Conservation (phyloP, 2,329 filamentous ascomycete species). For the Alternaria rosae region DNA sequence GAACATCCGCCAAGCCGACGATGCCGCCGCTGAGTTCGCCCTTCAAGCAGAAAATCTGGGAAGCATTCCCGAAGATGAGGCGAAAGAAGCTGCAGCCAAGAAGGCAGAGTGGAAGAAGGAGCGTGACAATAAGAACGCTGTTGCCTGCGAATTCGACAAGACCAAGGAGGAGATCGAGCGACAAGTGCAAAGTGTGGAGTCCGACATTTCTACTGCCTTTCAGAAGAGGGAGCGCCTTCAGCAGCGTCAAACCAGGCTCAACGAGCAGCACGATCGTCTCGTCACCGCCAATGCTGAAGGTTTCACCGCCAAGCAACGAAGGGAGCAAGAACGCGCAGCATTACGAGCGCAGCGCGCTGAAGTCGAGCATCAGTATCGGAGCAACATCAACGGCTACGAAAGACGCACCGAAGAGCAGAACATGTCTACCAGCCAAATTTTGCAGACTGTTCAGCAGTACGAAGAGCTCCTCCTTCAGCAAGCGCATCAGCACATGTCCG, state of each 20-base stretch:
- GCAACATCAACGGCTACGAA: conserved; percentile 49
- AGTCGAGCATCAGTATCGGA: conserved; percentile 49
- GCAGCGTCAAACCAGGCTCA: conserved; percentile 74
- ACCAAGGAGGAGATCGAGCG: conserved; percentile 69
- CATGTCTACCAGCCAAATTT: conserved; percentile 44
- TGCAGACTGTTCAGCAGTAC: conserved; percentile 48
- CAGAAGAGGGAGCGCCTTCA: conserved; percentile 77
- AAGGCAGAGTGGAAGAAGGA: conserved; percentile 66
- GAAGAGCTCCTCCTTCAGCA: conserved; percentile 53
- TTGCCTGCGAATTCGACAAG: conserved; percentile 65
- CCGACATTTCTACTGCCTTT: conserved; percentile 69
- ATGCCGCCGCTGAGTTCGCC: conserved; percentile 65
- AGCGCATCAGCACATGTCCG: conserved; percentile 45
- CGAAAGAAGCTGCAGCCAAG: conserved; percentile 63
- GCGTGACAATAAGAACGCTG: conserved; percentile 58
- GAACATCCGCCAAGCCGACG: conserved; percentile 74
- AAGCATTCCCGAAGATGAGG: conserved; percentile 68
- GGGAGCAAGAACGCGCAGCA: conserved; percentile 51
- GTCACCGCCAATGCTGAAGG: conserved; percentile 72
- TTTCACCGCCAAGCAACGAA: conserved; percentile 65
- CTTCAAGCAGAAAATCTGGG: conserved; percentile 70
- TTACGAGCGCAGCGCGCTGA: conserved; percentile 44
- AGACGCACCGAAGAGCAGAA: conserved; percentile 50
- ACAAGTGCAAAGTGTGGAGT: conserved; percentile 68
- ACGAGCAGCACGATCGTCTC: conserved; percentile 75